Conservation (phyloP, 495 filamentous ascomycete genomes). For the Xylaria nigripes region DNA sequence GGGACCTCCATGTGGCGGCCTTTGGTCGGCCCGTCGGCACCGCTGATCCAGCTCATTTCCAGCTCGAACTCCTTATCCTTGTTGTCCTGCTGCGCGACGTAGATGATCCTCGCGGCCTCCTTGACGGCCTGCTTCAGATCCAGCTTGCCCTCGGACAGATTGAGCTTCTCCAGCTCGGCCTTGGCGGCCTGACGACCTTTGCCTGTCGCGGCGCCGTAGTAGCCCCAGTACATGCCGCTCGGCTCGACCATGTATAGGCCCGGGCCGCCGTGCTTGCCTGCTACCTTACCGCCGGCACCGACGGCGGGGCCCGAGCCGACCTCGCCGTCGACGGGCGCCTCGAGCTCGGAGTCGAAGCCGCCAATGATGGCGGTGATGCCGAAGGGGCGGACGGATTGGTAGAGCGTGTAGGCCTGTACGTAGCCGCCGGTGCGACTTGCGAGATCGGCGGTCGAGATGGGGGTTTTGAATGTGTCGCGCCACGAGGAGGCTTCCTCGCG, state of each 20-base stretch:
- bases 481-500: constrained; percentile 85
- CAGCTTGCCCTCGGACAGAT: constrained; percentile 67
- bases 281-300: constrained; percentile 72
- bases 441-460: constrained; percentile 78
- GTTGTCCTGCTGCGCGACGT: constrained; percentile 93
- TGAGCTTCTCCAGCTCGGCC: constrained; percentile 94
- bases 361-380: constrained; percentile 91
- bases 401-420: constrained; percentile 93
- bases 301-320: constrained; percentile 70
- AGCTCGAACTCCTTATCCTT: constrained; percentile 98
- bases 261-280: constrained; percentile 74
- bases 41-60: constrained; percentile 97
- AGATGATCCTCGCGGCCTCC: constrained; percentile 93
- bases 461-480: constrained; percentile 83
- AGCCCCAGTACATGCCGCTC: constrained; percentile 94
- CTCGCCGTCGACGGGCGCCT: constrained; percentile 73
- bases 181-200: constrained; percentile 95
- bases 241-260: constrained; percentile 98
- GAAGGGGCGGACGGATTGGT: constrained; percentile 91
- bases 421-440: constrained; percentile 89
- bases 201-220: constrained; percentile 94
- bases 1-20: constrained; percentile 88
- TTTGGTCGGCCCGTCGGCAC: constrained; percentile 72
- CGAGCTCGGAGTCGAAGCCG: constrained; percentile 82
- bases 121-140: constrained; percentile 82